Evolutionary conservation across 257 asterid species (phyloP), one percentile per base, ranked within the genome.

Genomic region (Scutellaria baicalensis): DNA sequence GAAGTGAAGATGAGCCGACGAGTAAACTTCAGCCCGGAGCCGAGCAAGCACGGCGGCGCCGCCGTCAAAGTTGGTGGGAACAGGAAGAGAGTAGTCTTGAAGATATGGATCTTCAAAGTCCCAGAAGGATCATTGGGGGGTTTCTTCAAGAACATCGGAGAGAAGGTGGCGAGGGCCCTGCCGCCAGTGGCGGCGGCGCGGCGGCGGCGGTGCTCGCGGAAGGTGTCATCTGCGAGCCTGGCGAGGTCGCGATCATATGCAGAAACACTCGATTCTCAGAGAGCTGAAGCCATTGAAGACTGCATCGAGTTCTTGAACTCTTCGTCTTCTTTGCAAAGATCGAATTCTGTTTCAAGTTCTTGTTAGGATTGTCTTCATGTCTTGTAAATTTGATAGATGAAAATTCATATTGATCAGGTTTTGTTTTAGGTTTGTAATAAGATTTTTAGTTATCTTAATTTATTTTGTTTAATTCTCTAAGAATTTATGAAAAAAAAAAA

Each of bases 241-340:
- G 83, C 78, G n/a, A 83, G 93, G 78, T 90, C 97, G 10, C 81
- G 89, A 12, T 90, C 98, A 0, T 88, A 87, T 62, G 97, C 87
- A 27, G 93, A 85, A 40, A 79, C 84, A 0, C 79, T 86, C 14
- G 97, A 90, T 66, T 86, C 95, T 1, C 96, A 88, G 44, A 76
- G 96, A 66, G 97, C 96, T 6, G 91, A 93, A 74, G 98, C 98
- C 49, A 85, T 93, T 1, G 94, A 88, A 56, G 98, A 93, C 42
- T 93, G 98, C 74, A 93, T 93, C 52, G 89, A 88, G 86, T 93
- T 93, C 86, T 87, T 93, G 77, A 90, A 90, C 75, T 81, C 85
- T 52, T 88, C 90, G 0, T 82, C 96, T 17, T 74, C 73, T 65
- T 70, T 90, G 57, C 89, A 68, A 11, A 85, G 92, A 77, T 86